Conservation (phyloP, 148 eudicot genomes). For the Oxyria digyna region DNA sequence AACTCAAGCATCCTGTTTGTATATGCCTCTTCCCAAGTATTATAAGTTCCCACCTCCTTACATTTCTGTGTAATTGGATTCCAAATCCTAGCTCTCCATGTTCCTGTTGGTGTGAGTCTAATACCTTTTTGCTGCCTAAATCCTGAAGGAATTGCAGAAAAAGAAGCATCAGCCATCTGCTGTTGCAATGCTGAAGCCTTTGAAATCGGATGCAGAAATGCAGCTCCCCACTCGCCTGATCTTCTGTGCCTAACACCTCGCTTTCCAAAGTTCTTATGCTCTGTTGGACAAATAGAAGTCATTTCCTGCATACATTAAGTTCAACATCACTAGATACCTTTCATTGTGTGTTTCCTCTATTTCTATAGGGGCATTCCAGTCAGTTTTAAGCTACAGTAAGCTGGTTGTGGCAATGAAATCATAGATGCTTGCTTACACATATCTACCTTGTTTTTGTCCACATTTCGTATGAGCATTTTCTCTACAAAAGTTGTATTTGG, state of each 20-base stretch:
- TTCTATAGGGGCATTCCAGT: not conserved
- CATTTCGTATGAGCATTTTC: no score
- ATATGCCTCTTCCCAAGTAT: constrained; percentile 15
- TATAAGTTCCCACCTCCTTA: constrained; percentile 17
- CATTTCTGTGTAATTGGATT: constrained; percentile 10
- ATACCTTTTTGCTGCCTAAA: constrained; percentile 10
- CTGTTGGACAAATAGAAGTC: not conserved
- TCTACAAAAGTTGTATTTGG: no score
- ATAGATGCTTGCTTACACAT: no score
- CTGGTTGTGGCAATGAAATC: not conserved
- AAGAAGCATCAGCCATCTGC: not conserved
- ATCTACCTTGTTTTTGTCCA: no score
- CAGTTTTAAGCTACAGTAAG: not conserved
- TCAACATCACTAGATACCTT: not conserved
- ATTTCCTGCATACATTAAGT: not conserved
- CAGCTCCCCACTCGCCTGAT: constrained; percentile 23
- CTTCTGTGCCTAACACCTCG: constrained; percentile 6
- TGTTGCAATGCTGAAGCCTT: no score
- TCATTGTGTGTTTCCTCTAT: not conserved
- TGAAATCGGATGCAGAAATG: not conserved
- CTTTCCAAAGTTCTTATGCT: not conserved
- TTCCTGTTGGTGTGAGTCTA: constrained; percentile 14
- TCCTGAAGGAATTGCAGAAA: not conserved
- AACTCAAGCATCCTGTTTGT: constrained; percentile 12
- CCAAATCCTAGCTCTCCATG: constrained; percentile 15